Evolutionary conservation across 768 basidiomycete species (phyloP), one percentile per base, ranked within the genome.

Genomic region (Tulasnella sp.): DNA sequence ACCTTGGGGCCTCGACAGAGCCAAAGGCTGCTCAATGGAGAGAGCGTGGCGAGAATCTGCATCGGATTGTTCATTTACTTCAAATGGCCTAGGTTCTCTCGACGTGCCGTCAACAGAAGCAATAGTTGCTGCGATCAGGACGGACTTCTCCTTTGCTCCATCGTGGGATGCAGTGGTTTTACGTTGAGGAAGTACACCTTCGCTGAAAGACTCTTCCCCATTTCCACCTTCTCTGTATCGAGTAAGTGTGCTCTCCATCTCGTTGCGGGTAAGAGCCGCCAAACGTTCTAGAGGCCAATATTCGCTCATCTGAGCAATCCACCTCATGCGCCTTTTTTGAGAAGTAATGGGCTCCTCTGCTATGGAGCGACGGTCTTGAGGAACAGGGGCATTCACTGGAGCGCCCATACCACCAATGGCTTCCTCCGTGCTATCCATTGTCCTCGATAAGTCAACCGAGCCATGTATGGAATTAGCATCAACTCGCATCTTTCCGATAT

Each of bases 241-340:
- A 19, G 20, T 68, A 20, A 89, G 63, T 5, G 86, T 64, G n/a
- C 70, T 67, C 9, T 70, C 64, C 78, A 92, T 84, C 4, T 89
- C 85, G 16, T 60, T 61, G 33, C 74, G 70, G 15, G 76, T 69
- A 73, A 95, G 74, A 8, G 66, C 63, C 0, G 87, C 81, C 6
- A 96, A 73, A 35, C 75, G 77, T 9, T 81, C 73, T 42, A 91
- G 70, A 0, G 89, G 81, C 87, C 90, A 96, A 63, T 95, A 96
- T 63, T 96, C 92, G 71, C 89, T 92, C 58, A 98, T 76, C 63
- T 96, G 93, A 0, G 89, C 81, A 3, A 95, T 81, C 88, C 90
- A 96, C 64, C 82, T 78, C 76, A 95, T 86, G 13, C 84, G 71
- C 28, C 90, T 72, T 52, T 66, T 70, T 46, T 74, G 67, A 29